Base-by-base conservation (phyloP, 805 yeast species). In the Nakazawaea ambrosiae region DNA sequence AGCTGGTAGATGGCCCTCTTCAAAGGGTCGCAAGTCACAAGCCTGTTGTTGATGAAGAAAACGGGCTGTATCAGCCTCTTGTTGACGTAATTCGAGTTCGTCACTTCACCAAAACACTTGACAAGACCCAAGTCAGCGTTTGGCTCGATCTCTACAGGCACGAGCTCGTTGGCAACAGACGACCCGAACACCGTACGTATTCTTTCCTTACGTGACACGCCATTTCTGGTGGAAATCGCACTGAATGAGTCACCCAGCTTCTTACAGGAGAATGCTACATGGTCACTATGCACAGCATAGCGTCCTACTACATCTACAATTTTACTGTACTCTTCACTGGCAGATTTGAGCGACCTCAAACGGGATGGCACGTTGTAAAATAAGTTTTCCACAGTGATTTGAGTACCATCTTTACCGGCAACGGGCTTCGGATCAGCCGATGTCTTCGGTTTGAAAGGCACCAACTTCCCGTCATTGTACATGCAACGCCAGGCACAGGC, bases 361-460 rank as follows among this genome's bases (percentile, higher is more conserved):
- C 98, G 66, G 0, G 95, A 74, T 0, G 95, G 92, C 20, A 82
- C 75, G 53, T 90, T 92, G 61, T 80, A 92, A 51, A 92, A 92
- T 39, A 92, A 61, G 54, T 92, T 96, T 54, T 88, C 96, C 5
- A 88, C 95, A 0, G 72, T 57, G 20, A 92, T 73, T 43, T 79
- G 86, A 0, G 98, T 92, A 0, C 98, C 98, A 33, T 68, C 71
- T 43, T 73, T 79, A 0, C 97, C 97, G 0, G 98, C 98, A 1
- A 75, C 68, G 0, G 95, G 86, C 44, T 68, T 70, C 0, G 88
- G 86, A 2, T 67, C 74, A 2, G 61, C 51, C 3, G 53, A 29
- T 0, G 47, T 56, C 4, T 59, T 61, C 2, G 63, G 54, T 40
- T 64, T 68, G 1, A 67, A 50, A 2, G 73, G 67, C 3, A 66